A percentile compares a stretch with the other conserved stretches of the same genome.
These are phyloP conservation scores for Silene conica DNA, from an alignment of 148 eudicot species.

Conservation along the genomic window DNA sequence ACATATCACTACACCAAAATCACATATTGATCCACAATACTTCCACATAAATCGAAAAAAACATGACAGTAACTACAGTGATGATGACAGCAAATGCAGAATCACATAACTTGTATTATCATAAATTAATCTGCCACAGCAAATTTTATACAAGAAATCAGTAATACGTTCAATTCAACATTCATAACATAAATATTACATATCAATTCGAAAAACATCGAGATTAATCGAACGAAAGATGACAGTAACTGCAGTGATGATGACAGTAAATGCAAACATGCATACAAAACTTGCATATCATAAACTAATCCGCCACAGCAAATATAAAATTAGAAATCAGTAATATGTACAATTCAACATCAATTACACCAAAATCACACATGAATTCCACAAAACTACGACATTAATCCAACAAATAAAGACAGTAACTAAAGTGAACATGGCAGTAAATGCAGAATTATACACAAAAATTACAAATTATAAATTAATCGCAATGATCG, in stretches of 20 bases:
- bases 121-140: background rate
- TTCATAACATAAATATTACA: background rate
- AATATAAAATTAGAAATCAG: background rate
- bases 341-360: background rate
- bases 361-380: background rate
- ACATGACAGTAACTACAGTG: background rate
- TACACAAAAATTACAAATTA: background rate
- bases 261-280: background rate
- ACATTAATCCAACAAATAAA: background rate
- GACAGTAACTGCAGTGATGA: background rate
- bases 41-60: constrained; percentile 1
- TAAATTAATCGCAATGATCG: background rate
- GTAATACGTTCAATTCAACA: background rate
- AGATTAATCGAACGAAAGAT: background rate
- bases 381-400: background rate
- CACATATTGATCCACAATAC: background rate
- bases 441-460: constrained; percentile 1
- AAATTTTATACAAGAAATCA: background rate
- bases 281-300: background rate
- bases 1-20: background rate
- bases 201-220: background rate
- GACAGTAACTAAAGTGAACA: background rate
- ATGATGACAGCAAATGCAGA: background rate
- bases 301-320: background rate
- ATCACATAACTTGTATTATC: background rate